phyloP scores from a whole-genome alignment of 1,139 yeast species.

The Hyphopichia wangnamkhiaoensis region DNA sequence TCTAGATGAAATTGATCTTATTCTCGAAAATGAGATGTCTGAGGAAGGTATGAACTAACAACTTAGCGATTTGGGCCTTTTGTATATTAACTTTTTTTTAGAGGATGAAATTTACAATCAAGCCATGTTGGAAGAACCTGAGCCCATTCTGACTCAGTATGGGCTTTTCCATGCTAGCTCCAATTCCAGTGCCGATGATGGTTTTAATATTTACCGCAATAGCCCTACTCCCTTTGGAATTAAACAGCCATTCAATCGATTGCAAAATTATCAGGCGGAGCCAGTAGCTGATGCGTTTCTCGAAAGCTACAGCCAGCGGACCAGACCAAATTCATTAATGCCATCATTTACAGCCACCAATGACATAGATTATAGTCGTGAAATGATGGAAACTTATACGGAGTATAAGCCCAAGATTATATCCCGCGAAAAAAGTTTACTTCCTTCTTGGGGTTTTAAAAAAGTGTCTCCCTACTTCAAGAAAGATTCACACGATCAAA shows the following conservation, averaged over 20 bases:
- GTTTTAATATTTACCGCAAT: background rate
- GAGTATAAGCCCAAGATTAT: background rate
- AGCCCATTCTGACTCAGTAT: too few species aligned
- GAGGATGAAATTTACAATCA: background rate
- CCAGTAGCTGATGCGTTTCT: background rate
- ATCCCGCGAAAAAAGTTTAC: background rate
- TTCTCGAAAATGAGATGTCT: background rate
- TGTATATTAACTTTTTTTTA: too few species aligned
- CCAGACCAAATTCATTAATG: too few species aligned
- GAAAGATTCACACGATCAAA: too few species aligned
- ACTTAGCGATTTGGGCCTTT: too few species aligned
- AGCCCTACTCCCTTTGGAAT: background rate
- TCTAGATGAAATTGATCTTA: background rate
- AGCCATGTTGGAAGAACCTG: background rate
- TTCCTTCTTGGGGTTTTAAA: background rate
- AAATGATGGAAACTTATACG: background rate
- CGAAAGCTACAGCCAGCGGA: background rate
- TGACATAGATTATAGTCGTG: background rate
- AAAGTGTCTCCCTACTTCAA: background rate
- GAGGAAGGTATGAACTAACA: conserved; percentile 2
- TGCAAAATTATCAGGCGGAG: too few species aligned
- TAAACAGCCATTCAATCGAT: background rate
- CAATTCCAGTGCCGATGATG: background rate
- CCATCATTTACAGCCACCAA: background rate
- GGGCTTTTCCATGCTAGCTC: too few species aligned